Conservation (phyloP, 2,329 filamentous ascomycete species). For the Pyricularia grisea region DNA sequence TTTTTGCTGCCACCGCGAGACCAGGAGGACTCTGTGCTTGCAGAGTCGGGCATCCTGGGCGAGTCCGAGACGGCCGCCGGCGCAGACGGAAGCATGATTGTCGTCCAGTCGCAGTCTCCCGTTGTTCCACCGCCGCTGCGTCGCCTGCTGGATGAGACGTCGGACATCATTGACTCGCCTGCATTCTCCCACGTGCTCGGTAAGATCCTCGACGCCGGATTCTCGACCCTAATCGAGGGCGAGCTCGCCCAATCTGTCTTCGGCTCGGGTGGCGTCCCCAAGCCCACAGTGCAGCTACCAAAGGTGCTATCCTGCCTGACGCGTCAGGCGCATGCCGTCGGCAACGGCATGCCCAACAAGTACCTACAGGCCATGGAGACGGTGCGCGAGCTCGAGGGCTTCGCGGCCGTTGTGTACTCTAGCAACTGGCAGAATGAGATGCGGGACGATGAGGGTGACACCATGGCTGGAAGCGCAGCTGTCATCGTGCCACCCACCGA, state of each 20-base stretch:
- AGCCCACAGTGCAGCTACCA: conserved; percentile 65
- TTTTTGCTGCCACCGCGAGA: conserved; percentile 73
- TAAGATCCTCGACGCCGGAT: conserved; percentile 77
- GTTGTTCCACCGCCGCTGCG: conserved; percentile 56
- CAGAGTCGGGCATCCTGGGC: conserved; percentile 70
- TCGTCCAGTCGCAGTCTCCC: conserved; percentile 18
- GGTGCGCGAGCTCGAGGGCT: conserved; percentile 69
- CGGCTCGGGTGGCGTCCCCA: conserved; percentile 15
- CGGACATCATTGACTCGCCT: conserved; percentile 90
- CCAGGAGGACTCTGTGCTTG: conserved; percentile 75
- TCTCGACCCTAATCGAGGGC: conserved; percentile 72
- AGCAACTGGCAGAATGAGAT: conserved; percentile 71
- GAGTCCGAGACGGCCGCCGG: conserved; percentile 30
- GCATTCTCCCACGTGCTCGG: conserved; percentile 81
- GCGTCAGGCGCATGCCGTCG: conserved; percentile 82
- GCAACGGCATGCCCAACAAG: conserved; percentile 64
- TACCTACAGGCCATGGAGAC: conserved; percentile 67
- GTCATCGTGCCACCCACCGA: conserved; percentile 16
- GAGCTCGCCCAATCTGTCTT: conserved; percentile 75
- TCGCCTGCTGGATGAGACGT: conserved; percentile 86
- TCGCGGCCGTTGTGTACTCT: conserved; percentile 79
- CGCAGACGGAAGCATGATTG: conserved; percentile 15
- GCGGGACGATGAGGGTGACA: conserved; percentile 31
- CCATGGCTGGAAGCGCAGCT: conserved; percentile 26
- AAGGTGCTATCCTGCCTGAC: conserved; percentile 85